Percentiles rank a stretch among this genome's conserved stretches.
Conservation (phyloP, 192 early-diverging fungal species). For the Phycomyces nitens region DNA sequence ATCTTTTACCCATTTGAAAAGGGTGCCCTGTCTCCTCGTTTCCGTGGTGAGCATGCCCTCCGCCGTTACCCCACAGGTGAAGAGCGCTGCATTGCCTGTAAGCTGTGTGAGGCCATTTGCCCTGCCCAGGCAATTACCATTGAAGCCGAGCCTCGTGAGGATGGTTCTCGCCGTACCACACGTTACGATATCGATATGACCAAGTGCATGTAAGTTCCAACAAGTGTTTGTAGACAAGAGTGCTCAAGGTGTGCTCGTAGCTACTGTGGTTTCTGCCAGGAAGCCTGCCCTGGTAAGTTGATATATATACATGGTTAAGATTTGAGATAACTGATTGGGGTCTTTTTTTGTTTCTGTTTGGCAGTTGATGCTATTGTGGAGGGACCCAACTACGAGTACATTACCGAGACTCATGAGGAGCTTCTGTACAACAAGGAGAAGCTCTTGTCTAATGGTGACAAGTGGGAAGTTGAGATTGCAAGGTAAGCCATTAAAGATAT, state of each 20-base stretch:
- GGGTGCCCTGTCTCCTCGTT: conserved; percentile 87
- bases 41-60: conserved; percentile 95
- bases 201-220: conserved; percentile 69
- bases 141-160: conserved; percentile 93
- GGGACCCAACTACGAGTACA: conserved; percentile 94
- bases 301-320: neutral
- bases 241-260: too few relatives aligned
- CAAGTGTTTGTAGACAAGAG: too few relatives aligned
- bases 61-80: conserved; percentile 89
- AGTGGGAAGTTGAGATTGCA: conserved; percentile 95
- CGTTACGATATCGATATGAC: conserved; percentile 99
- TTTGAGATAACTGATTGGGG: neutral
- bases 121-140: conserved; percentile 98
- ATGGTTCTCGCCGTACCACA: conserved; percentile 90
- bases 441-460: conserved; percentile 94
- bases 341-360: conserved; percentile 6
- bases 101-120: conserved; percentile 96
- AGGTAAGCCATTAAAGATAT: conserved; percentile 50
- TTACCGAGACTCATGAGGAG: conserved; percentile 97
- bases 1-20: conserved; percentile 96
- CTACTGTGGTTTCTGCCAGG: conserved; percentile 96
- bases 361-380: conserved; percentile 96
- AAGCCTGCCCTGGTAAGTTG: conserved; percentile 36
- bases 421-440: conserved; percentile 98
- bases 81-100: conserved; percentile 98